Conservation (phyloP, 192 early-diverging fungal species). For the Rhizoclosmatium globosum region DNA sequence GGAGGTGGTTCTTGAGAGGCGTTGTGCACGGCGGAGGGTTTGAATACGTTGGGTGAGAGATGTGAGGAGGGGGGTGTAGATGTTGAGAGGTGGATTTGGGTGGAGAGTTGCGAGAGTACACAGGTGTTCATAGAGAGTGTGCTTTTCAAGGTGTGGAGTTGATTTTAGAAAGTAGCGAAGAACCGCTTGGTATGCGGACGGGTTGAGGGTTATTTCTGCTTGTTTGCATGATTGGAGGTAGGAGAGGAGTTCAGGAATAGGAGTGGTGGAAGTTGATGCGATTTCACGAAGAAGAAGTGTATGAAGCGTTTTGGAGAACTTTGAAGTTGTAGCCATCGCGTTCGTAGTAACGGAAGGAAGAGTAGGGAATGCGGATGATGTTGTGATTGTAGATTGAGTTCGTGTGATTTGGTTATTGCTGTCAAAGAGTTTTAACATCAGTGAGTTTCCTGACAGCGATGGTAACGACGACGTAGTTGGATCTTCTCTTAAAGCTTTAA, state of each 20-base stretch:
- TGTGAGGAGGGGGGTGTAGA: neutral
- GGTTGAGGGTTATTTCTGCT: neutral
- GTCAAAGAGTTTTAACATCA: conserved; percentile 11
- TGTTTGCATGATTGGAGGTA: neutral
- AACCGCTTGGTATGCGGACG: neutral
- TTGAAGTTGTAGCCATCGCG: neutral
- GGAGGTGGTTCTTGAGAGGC: neutral
- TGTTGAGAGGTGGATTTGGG: neutral
- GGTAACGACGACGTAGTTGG: neutral
- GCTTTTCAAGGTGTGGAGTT: neutral
- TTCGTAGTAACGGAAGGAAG: neutral
- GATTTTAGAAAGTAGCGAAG: neutral
- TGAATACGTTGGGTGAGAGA: neutral
- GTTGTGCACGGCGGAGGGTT: neutral
- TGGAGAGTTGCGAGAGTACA: neutral
- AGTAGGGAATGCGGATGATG: neutral
- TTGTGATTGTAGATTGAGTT: neutral
- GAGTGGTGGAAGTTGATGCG: neutral
- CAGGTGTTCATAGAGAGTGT: neutral
- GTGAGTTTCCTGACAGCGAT: neutral
- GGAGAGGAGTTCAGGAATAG: neutral
- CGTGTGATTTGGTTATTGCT: conserved; percentile 5
- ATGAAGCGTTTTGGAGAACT: conserved; percentile 1
- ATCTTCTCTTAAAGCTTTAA: neutral
- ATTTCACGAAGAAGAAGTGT: conserved; percentile 2